Percentiles rank a stretch among this genome's conserved stretches.
Evolutionary conservation across 148 eudicot species (phyloP).

Genomic region (Cornus suecica): DNA sequence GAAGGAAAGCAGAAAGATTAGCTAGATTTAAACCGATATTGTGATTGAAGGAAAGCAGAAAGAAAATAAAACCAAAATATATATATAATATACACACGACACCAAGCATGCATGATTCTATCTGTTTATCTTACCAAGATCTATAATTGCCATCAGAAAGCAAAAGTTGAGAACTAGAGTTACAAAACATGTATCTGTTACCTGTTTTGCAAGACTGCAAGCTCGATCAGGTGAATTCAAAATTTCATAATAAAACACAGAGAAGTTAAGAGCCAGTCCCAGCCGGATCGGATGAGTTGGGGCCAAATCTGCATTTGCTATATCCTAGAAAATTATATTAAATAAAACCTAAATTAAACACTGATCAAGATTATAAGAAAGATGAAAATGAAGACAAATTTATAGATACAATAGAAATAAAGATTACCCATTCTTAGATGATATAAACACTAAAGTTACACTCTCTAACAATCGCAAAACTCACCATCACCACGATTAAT

Average conservation of each 20-base stretch:
- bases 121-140: neutral
- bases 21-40: neutral
- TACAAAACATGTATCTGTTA: constrained; percentile 1
- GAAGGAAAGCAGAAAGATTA: too few relatives aligned
- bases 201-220: constrained; percentile 30
- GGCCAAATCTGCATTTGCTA: constrained; percentile 22
- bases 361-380: neutral
- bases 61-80: neutral
- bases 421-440: too few relatives aligned
- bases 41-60: neutral
- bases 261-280: constrained; percentile 29
- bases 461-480: too few relatives aligned
- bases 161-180: neutral
- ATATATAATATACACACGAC: neutral
- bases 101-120: neutral
- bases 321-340: constrained; percentile 16
- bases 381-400: neutral
- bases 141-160: neutral
- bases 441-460: too few relatives aligned
- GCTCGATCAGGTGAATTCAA: constrained; percentile 29
- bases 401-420: neutral
- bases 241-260: constrained; percentile 30
- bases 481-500: too few relatives aligned
- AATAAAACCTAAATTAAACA: neutral
- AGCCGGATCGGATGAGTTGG: constrained; percentile 28